Evolutionary conservation across 371 early-diverging fungal genomes (phyloP), one percentile per base, ranked within the genome.

Genomic region (Blastocladiella emersonii): DNA sequence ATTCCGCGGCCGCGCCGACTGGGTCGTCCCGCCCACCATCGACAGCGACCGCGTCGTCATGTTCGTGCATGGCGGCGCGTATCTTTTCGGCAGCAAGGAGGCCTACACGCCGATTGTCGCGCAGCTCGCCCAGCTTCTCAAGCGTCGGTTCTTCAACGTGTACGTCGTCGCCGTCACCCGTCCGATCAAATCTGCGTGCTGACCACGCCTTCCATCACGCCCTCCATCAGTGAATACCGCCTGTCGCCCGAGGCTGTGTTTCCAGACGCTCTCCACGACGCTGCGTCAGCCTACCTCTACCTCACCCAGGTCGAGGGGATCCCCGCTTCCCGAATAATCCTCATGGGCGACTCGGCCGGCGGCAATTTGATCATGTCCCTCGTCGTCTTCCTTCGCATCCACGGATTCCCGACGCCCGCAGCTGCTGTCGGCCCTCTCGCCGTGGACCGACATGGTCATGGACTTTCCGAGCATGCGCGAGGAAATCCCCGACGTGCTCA

Each of bases 171-270:
- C n/a, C n/a, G n/a, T n/a, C n/a, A n/a, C n/a, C n/a, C n/a, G n/a
- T n/a, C n/a, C n/a, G n/a, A n/a, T n/a, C n/a, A n/a, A n/a, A n/a
- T n/a, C n/a, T n/a, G n/a, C n/a, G n/a, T n/a, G n/a, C n/a, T n/a
- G 5, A 1, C 3, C 7, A 30, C 12, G 41, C 41, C 19, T 41
- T 17, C 41, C 41, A 17, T 41, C 41, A 0, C 15, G 19, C 19
- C 8, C 41, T 21, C 19, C 2, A 21, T 41, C 19, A 73, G 89
- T 55, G 79, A 87, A 66, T 92, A 93, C 71, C 77, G 92, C 30
- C 70, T 90, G 34, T 87, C 90, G 0, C 95, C 95, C 0, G 85
- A 89, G 43, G 68, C 80, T 61, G 84, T 89, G 19, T 92, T 91
- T 65, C 95, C 95, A 1, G 76, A 82, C 34, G 87, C 87, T 15